These are phyloP conservation scores for Thraustotheca clavata DNA, from an alignment of 352 stramenopile genomes.

Conservation along the genomic window DNA sequence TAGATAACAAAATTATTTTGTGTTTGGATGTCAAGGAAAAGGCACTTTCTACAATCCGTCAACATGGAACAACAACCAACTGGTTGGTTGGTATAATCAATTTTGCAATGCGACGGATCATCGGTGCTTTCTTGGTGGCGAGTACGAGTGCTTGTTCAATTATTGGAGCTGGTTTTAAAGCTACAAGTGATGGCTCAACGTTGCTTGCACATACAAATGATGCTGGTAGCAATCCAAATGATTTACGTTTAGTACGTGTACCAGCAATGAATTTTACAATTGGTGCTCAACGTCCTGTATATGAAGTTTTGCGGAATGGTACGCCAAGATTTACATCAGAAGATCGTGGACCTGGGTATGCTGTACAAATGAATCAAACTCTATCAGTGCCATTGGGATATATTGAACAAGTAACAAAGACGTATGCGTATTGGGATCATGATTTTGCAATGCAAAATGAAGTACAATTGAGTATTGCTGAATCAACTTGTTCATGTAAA, in stretches of 20 bases:
- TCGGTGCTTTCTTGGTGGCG: not conserved
- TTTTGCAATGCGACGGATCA: not conserved
- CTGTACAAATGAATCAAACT: slow-evolving; percentile 31
- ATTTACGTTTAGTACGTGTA: slow-evolving; percentile 88
- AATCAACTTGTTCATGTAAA: slow-evolving; percentile 86
- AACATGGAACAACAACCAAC: too few species aligned
- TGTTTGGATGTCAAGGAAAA: too few species aligned
- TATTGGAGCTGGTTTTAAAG: slow-evolving; percentile 70
- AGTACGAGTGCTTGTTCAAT: slow-evolving; percentile 61
- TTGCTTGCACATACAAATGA: slow-evolving; percentile 86
- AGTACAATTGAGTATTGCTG: slow-evolving; percentile 87
- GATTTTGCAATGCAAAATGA: slow-evolving; percentile 94
- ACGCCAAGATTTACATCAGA: slow-evolving; percentile 61
- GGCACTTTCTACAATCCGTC: too few species aligned
- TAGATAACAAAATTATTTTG: too few species aligned
- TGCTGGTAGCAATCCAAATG: slow-evolving; percentile 55
- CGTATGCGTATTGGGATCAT: slow-evolving; percentile 91
- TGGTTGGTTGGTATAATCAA: too few species aligned
- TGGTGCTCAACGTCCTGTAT: slow-evolving; percentile 36
- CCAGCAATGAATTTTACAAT: slow-evolving; percentile 59
- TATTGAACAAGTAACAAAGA: slow-evolving; percentile 86
- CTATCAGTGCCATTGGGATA: slow-evolving; percentile 56
- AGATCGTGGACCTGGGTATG: slow-evolving; percentile 64
- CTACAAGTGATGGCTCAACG: slow-evolving; percentile 71
- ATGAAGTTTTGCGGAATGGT: slow-evolving; percentile 24